These are phyloP conservation scores for Saccharomycopsis vini DNA, from an alignment of 805 yeast genomes.

Conservation along the genomic window DNA sequence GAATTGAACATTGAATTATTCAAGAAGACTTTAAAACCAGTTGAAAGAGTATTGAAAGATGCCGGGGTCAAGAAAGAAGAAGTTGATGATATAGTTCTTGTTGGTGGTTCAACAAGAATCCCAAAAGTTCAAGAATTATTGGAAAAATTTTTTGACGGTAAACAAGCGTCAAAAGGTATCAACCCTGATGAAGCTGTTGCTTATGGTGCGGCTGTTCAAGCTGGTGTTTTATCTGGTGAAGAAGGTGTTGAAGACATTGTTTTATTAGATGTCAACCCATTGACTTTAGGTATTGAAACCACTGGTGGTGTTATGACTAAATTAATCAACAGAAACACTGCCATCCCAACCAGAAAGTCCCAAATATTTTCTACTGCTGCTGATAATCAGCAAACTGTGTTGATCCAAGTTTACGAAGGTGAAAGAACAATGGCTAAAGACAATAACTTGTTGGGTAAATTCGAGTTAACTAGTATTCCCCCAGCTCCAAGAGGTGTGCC, in stretches of 20 bases:
- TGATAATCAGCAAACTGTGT: conserved; percentile 91
- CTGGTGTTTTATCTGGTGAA: conserved; percentile 95
- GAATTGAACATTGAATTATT: conserved; percentile 89
- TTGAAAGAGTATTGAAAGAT: conserved; percentile 90
- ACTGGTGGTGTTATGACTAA: conserved; percentile 98
- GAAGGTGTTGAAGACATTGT: conserved; percentile 87
- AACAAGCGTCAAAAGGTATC: conserved; percentile 94
- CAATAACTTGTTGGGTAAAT: conserved; percentile 82
- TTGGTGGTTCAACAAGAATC: conserved; percentile 99
- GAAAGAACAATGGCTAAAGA: conserved; percentile 93
- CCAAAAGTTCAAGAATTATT: conserved; percentile 95
- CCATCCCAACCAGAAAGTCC: conserved; percentile 91
- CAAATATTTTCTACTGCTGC: conserved; percentile 94
- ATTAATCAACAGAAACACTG: conserved; percentile 87
- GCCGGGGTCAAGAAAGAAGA: conserved; percentile 81
- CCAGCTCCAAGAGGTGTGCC: conserved; percentile 92
- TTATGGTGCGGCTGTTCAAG: conserved; percentile 98
- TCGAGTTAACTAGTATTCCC: conserved; percentile 79
- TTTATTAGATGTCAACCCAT: conserved; percentile 86
- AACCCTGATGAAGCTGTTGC: conserved; percentile 99
- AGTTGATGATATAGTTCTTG: conserved; percentile 89
- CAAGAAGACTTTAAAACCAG: conserved; percentile 92
- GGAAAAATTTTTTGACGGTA: conserved; percentile 85
- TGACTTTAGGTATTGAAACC: conserved; percentile 92
- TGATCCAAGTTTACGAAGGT: conserved; percentile 92